phyloP scores from a whole-genome alignment of 305 asterid species.

The Fraxinus nigra region DNA sequence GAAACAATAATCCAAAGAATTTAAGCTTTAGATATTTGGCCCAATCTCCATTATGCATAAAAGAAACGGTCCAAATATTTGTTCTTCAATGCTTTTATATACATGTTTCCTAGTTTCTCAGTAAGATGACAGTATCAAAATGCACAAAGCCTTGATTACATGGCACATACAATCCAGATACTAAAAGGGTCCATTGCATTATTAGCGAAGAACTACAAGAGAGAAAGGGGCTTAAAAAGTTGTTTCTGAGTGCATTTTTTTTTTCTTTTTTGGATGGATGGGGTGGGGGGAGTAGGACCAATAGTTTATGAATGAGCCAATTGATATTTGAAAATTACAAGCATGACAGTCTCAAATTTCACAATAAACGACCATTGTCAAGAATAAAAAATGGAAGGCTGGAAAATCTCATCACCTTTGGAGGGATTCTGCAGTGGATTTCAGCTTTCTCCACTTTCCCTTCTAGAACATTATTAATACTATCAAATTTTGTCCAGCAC shows the following conservation, averaged over 20 bases:
- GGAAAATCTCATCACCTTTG: background rate
- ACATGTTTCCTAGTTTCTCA: background rate
- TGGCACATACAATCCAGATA: background rate
- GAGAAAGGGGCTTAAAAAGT: background rate
- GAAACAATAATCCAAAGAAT: background rate
- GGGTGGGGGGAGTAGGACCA: background rate
- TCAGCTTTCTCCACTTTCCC: background rate
- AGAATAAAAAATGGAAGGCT: background rate
- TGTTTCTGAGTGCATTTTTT: background rate
- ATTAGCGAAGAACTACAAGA: too few relatives aligned
- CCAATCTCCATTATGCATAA: background rate
- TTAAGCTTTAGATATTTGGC: background rate
- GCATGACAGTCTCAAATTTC: background rate
- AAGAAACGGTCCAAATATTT: background rate
- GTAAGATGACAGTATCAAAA: background rate
- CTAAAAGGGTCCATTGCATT: background rate
- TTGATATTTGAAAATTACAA: background rate
- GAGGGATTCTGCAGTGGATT: background rate
- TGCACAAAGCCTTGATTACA: background rate
- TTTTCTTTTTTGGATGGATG: background rate
- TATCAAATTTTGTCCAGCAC: background rate
- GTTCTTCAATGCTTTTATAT: background rate
- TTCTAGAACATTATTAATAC: background rate
- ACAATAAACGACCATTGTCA: background rate
- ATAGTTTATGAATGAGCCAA: background rate